phyloP scores from a whole-genome alignment of 2,329 filamentous ascomycete species.

The Venturia nashicola region DNA sequence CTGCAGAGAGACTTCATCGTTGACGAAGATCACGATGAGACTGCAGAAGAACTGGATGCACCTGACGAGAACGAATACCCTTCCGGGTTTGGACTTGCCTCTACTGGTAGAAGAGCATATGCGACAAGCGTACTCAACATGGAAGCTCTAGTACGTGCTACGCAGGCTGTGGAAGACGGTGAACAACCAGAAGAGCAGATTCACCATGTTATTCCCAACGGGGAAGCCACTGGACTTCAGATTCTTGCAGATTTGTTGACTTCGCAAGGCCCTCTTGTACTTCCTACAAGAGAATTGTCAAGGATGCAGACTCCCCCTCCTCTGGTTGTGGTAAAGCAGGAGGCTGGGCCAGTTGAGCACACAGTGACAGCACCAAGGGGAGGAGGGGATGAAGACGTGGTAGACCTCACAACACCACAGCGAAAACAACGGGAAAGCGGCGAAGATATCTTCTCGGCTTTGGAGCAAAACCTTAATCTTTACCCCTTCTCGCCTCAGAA shows the following conservation, averaged over 20 bases:
- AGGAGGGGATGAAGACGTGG: background rate
- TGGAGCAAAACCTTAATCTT: background rate
- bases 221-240: slow-evolving; percentile 28
- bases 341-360: background rate
- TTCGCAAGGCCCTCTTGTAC: background rate
- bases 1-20: background rate
- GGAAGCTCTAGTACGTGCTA: slow-evolving; percentile 21
- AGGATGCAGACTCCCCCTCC: background rate
- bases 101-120: slow-evolving; percentile 23
- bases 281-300: background rate
- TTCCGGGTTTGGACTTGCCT: slow-evolving; percentile 18
- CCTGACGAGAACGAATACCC: slow-evolving; percentile 20
- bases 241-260: slow-evolving; percentile 18
- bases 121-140: slow-evolving; percentile 27
- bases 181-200: slow-evolving; percentile 12
- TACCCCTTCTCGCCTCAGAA: background rate
- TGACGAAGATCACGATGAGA: slow-evolving; percentile 3
- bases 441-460: background rate
- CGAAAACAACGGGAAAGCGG: background rate
- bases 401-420: background rate
- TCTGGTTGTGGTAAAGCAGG: background rate
- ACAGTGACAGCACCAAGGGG: background rate
- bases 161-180: slow-evolving; percentile 23
- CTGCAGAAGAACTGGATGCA: slow-evolving; percentile 11
- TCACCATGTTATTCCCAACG: slow-evolving; percentile 24